These are phyloP conservation scores for Ceratonia siliqua DNA, from an alignment of 306 rosid genomes.

Conservation along the genomic window DNA sequence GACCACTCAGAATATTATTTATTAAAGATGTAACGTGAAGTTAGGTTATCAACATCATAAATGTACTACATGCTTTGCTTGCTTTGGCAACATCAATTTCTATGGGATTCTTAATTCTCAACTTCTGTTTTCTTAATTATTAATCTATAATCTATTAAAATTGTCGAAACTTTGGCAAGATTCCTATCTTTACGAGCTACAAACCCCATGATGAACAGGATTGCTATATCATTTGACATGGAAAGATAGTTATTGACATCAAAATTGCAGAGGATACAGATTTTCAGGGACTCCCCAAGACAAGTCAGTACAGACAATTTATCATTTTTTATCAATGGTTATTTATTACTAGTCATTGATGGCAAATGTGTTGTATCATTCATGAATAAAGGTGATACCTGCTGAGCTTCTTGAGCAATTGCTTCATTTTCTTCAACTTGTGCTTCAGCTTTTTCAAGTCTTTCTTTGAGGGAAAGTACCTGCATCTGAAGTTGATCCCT, in stretches of 20 bases:
- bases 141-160: slow-evolving; percentile 4
- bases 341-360: neutral
- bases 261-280: neutral
- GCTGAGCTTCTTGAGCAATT: slow-evolving; percentile 66
- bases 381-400: slow-evolving; percentile 51
- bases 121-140: neutral
- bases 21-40: neutral
- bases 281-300: neutral
- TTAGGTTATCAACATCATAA: slow-evolving; percentile 2
- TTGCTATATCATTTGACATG: slow-evolving; percentile 8
- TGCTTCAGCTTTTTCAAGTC: slow-evolving; percentile 63
- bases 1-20: neutral
- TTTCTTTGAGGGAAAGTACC: slow-evolving; percentile 53
- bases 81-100: slow-evolving; percentile 1
- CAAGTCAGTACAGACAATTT: neutral
- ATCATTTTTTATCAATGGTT: neutral
- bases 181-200: slow-evolving; percentile 7
- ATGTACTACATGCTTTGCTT: slow-evolving; percentile 14
- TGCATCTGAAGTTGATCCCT: slow-evolving; percentile 68
- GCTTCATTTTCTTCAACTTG: slow-evolving; percentile 69
- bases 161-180: neutral
- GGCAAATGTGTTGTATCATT: neutral
- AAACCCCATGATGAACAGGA: neutral
- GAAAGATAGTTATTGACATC: neutral
- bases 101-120: slow-evolving; percentile 8